Percentiles rank a stretch among this genome's conserved stretches.
These are phyloP conservation scores for Umbellularia californica DNA, from an alignment of 164 flowering plant species.

Conservation along the genomic window DNA sequence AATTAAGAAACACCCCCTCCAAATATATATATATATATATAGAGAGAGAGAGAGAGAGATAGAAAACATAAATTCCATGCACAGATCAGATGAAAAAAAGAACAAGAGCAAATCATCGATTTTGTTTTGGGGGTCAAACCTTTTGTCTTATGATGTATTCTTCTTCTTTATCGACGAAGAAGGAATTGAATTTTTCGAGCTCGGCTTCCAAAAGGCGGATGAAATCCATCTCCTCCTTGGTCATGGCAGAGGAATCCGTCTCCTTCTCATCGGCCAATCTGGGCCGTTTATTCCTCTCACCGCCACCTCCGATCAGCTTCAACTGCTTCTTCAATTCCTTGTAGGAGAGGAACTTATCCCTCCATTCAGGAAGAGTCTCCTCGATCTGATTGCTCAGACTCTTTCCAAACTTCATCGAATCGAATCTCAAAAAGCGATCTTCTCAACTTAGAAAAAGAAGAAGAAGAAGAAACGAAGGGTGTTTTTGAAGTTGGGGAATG, in stretches of 20 bases:
- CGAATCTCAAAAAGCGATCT: neutral
- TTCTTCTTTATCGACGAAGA: constrained; percentile 88
- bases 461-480: neutral
- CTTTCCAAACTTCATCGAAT: constrained; percentile 88
- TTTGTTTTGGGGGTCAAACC: constrained; percentile 27
- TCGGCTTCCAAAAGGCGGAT: constrained; percentile 64
- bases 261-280: constrained; percentile 25
- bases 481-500: neutral
- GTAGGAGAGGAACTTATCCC: constrained; percentile 85
- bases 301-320: constrained; percentile 47
- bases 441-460: neutral
- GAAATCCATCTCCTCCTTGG: constrained; percentile 65
- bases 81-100: too few species aligned
- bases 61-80: too few species aligned
- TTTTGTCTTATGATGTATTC: constrained; percentile 82
- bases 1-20: too few species aligned
- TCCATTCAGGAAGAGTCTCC: constrained; percentile 92
- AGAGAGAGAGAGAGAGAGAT: too few species aligned
- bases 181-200: constrained; percentile 78
- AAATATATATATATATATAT: too few species aligned
- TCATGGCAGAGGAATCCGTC: constrained; percentile 25
- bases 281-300: constrained; percentile 32
- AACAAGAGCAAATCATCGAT: neutral
- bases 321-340: constrained; percentile 78
- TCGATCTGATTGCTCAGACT: constrained; percentile 83